Conservation (phyloP, 768 basidiomycete species). For the Coprinopsis marcescibilis region DNA sequence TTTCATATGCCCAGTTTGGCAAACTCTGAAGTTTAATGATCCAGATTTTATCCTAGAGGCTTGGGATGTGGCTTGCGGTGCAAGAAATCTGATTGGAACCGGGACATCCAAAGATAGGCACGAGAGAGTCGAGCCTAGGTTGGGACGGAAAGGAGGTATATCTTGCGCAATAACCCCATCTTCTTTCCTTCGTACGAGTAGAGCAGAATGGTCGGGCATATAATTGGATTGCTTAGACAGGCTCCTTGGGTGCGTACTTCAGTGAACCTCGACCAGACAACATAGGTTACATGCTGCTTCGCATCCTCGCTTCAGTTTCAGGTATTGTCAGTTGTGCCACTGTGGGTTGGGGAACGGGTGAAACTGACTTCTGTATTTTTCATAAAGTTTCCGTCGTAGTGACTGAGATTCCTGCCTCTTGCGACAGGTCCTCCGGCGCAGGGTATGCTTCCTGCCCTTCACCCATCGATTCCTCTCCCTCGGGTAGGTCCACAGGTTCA, state of each 20-base stretch:
- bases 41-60: background rate
- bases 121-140: background rate
- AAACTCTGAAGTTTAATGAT: background rate
- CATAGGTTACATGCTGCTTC: no score
- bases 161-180: conserved; percentile 6
- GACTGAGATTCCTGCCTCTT: no score
- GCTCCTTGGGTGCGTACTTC: no score
- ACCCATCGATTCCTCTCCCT: conserved; percentile 5
- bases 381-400: no score
- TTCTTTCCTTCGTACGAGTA: conserved; percentile 1
- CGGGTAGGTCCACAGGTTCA: conserved; percentile 16
- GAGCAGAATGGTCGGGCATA: no score
- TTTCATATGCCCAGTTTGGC: background rate
- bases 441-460: conserved; percentile 3
- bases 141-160: background rate
- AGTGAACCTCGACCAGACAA: no score
- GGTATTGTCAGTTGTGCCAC: no score
- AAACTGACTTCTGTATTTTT: no score
- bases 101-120: conserved; percentile 4
- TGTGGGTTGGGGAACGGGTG: no score
- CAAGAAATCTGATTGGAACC: background rate
- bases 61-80: background rate
- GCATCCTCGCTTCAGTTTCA: no score
- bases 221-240: no score
- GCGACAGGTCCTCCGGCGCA: no score